These are phyloP conservation scores for Andrographis paniculata DNA, from an alignment of 305 asterid genomes.

Conservation along the genomic window DNA sequence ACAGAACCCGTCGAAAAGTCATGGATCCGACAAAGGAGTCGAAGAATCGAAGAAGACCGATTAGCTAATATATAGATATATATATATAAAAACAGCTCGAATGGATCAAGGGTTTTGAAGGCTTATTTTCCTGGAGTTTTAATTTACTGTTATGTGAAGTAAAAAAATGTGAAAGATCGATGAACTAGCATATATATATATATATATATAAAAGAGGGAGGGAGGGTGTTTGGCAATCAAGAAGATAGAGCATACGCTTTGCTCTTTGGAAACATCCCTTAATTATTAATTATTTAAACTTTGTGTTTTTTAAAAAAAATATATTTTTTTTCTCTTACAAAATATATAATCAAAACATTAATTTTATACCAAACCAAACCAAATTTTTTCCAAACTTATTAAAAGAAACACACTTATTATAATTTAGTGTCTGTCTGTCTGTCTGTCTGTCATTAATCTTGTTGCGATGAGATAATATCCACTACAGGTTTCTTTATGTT, in stretches of 20 bases:
- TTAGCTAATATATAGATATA: slow-evolving; percentile 12
- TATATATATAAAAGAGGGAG: slow-evolving; percentile 16
- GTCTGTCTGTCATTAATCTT: too few relatives aligned
- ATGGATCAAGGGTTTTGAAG: slow-evolving; percentile 6
- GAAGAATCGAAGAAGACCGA: slow-evolving; percentile 24
- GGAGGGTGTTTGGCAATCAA: slow-evolving; percentile 14
- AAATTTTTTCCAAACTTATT: too few relatives aligned
- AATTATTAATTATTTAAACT: slow-evolving; percentile 5
- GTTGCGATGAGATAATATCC: too few relatives aligned
- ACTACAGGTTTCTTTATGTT: too few relatives aligned
- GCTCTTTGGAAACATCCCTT: slow-evolving; percentile 6
- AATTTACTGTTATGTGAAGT: slow-evolving; percentile 13
- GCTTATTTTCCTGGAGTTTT: slow-evolving; percentile 5
- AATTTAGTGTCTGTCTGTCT: too few relatives aligned
- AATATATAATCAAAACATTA: too few relatives aligned
- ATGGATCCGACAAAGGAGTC: slow-evolving; percentile 42
- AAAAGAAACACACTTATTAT: too few relatives aligned
- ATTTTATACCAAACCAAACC: too few relatives aligned
- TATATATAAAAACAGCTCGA: background rate
- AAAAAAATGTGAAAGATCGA: slow-evolving; percentile 7
- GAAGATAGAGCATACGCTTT: slow-evolving; percentile 14
- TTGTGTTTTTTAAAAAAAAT: too few relatives aligned
- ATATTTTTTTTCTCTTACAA: too few relatives aligned
- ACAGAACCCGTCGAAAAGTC: slow-evolving; percentile 26
- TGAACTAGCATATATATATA: too few relatives aligned